A percentile compares a stretch with the other conserved stretches of the same genome.
phyloP scores from a whole-genome alignment of 1,284 basidiomycete genomes.

The Apiotrichum domesticum region DNA sequence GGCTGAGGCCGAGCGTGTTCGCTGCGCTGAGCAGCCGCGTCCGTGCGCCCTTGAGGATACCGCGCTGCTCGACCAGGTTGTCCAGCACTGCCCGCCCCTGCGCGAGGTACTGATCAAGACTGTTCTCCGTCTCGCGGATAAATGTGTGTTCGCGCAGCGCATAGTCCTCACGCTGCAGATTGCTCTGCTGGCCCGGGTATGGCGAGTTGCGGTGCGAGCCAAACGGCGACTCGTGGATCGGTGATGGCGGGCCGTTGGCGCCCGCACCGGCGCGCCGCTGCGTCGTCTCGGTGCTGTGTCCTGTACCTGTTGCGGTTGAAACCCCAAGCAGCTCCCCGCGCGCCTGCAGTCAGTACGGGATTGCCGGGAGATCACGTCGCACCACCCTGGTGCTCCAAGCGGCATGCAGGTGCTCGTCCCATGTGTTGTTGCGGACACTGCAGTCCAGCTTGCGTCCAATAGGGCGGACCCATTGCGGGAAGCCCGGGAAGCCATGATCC shows the following conservation, averaged over 20 bases:
- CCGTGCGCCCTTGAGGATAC: slow-evolving; percentile 85
- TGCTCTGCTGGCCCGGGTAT: slow-evolving; percentile 31
- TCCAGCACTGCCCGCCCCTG: slow-evolving; percentile 85
- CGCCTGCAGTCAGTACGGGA: slow-evolving; percentile 14
- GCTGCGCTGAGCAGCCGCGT: slow-evolving; percentile 75
- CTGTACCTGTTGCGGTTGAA: slow-evolving; percentile 23
- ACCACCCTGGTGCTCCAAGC: neutral
- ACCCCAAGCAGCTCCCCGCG: slow-evolving; percentile 34
- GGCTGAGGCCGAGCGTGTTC: slow-evolving; percentile 83
- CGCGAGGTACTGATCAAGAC: slow-evolving; percentile 79
- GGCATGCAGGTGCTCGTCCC: too few species aligned
- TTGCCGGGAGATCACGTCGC: neutral
- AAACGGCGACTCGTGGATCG: slow-evolving; percentile 39
- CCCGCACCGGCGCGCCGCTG: slow-evolving; percentile 31
- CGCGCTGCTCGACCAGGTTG: slow-evolving; percentile 82
- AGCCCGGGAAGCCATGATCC: too few species aligned
- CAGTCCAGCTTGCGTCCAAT: too few species aligned
- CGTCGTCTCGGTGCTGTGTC: slow-evolving; percentile 27
- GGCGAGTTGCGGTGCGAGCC: slow-evolving; percentile 44
- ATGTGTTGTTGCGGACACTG: too few species aligned
- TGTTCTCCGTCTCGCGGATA: slow-evolving; percentile 68
- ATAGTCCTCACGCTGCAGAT: slow-evolving; percentile 57
- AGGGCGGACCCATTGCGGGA: too few species aligned
- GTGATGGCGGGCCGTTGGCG: slow-evolving; percentile 52
- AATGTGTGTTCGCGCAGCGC: slow-evolving; percentile 82